A percentile compares a stretch with the other conserved stretches of the same genome.
Evolutionary conservation across 345 rosid genomes (phyloP).

Genomic region (Turritis glabra): DNA sequence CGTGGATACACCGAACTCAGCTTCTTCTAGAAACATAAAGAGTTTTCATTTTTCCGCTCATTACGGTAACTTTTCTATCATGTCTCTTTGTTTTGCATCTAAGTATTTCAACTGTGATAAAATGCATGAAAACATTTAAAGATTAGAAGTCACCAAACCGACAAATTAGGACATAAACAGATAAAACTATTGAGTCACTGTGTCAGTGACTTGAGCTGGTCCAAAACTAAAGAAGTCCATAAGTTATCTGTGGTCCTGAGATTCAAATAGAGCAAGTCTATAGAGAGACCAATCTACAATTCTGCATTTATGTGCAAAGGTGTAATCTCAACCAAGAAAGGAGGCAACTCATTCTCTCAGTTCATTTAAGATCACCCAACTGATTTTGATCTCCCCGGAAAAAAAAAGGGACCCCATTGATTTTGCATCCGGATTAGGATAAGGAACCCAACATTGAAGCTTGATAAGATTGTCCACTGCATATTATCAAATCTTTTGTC

Average conservation of each 20-base stretch:
- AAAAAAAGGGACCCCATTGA: conserved; percentile 15
- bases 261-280: conserved; percentile 24
- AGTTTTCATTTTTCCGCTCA: conserved; percentile 1
- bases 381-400: conserved; percentile 16
- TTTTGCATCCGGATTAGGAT: conserved; percentile 19
- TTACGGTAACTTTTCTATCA: conserved; percentile 31
- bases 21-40: conserved; percentile 60
- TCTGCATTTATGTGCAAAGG: conserved; percentile 34
- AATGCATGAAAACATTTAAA: not conserved
- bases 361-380: conserved; percentile 29
- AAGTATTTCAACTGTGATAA: not conserved
- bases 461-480: conserved; percentile 30
- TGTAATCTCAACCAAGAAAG: conserved; percentile 29
- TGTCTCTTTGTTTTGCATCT: conserved; percentile 11
- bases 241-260: conserved; percentile 35
- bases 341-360: conserved; percentile 8
- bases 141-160: not conserved
- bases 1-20: conserved; percentile 95
- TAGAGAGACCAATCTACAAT: conserved; percentile 28
- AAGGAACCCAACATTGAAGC: conserved; percentile 31
- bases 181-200: conserved; percentile 5
- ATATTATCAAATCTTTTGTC: conserved; percentile 14
- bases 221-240: conserved; percentile 27
- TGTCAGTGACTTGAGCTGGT: conserved; percentile 38
- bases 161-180: conserved; percentile 1